Base-by-base conservation (phyloP, 306 rosid species). In the Fagus sylvatica region DNA sequence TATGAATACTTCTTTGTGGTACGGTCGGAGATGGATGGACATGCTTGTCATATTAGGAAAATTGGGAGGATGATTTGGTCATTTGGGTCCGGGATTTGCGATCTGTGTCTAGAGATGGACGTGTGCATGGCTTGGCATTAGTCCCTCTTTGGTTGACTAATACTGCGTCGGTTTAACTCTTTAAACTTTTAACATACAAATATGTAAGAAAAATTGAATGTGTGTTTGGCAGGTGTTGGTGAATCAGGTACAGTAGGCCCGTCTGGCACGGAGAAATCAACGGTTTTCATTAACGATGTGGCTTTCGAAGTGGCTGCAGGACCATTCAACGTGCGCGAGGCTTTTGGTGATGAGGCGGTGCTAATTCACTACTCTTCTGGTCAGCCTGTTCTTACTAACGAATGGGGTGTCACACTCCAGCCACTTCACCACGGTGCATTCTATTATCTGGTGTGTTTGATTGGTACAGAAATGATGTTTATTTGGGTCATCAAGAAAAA, bases 401-500 rank as follows among this genome's bases (percentile, higher is more conserved):
- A 91, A 42, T 95, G 98, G 97, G 98, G 98, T 6, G 75, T 89
- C 64, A 95, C 98, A 46, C 87, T 92, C 56, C 98, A 91, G 68
- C 81, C 97, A 22, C 98, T 95, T 71, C 92, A 91, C 69, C 89
- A 92, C 74, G 98, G 97, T 37, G 86, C 93, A 16, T 92, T 53
- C 72, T 95, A 92, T 80, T 92, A 91, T 82, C 87, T 92, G 74
- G 98, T 95, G 55, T 4, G n/a, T 34, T 67, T 73, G 7, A 17
- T 4, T 28, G 34, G 32, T 30, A 30, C 3, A 32, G 65, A 57
- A 22, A 22, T 22, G 28, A 10, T 59, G 5, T 8, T 28, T 6
- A 2, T 59, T 11, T 13, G 65, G 37, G 36, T 59, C 7, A 22
- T 2, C 19, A 9, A 13, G 36, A 19, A 51, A 66, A 32, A 22